A percentile compares a stretch with the other conserved stretches of the same genome.
These are phyloP conservation scores for Penicillium sp. DNA, from an alignment of 2,329 filamentous ascomycete species.

Conservation along the genomic window DNA sequence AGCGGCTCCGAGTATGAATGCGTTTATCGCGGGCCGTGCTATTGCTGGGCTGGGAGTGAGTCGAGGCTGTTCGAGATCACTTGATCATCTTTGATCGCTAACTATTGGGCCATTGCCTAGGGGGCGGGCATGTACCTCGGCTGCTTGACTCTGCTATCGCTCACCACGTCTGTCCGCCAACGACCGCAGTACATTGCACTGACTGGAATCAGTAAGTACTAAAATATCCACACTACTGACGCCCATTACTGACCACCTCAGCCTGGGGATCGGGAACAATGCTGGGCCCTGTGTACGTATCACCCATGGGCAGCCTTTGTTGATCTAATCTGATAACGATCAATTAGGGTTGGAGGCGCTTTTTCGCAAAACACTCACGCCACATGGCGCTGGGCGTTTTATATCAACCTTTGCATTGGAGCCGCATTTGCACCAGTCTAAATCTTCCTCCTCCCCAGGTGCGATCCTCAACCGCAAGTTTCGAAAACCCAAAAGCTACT, in stretches of 20 bases:
- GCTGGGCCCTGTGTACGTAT: conserved; percentile 35
- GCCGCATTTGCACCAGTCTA: conserved; percentile 47
- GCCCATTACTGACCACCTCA: conserved; percentile 1
- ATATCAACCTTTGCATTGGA: conserved; percentile 58
- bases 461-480: conserved; percentile 25
- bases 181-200: conserved; percentile 35
- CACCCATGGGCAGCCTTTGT: not conserved
- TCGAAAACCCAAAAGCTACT: conserved; percentile 24
- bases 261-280: conserved; percentile 24
- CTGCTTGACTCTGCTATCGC: conserved; percentile 28
- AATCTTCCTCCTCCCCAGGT: conserved; percentile 45
- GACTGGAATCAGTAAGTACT: conserved; percentile 30
- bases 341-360: conserved; percentile 35
- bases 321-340: not conserved
- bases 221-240: too few species aligned
- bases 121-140: conserved; percentile 37
- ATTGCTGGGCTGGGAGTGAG: conserved; percentile 38
- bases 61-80: not conserved
- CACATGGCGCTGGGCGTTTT: conserved; percentile 49
- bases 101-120: conserved; percentile 35
- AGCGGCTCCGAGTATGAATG: conserved; percentile 47
- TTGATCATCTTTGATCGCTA: not conserved
- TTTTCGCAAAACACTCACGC: conserved; percentile 28
- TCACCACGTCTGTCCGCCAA: conserved; percentile 21
- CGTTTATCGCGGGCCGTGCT: conserved; percentile 49